phyloP scores from a whole-genome alignment of 2,329 filamentous ascomycete species.

The Eutypella sp. region DNA sequence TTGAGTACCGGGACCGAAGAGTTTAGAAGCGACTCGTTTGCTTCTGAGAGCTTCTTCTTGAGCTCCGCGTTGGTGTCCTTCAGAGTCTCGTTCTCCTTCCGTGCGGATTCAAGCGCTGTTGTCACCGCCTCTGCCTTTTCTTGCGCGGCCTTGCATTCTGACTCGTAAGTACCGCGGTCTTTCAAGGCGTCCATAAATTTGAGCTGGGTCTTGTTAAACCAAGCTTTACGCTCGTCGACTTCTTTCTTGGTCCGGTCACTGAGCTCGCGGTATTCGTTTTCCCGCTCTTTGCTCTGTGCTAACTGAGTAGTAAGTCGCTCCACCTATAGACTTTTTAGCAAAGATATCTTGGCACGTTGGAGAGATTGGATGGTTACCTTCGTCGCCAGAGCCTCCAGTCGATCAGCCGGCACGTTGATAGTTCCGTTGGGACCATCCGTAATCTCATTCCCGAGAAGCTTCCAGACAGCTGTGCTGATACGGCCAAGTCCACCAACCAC shows the following conservation, averaged over 20 bases:
- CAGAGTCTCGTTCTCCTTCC: slow-evolving; percentile 32
- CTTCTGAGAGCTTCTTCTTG: slow-evolving; percentile 32
- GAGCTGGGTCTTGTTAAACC: slow-evolving; percentile 39
- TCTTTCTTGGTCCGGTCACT: slow-evolving; percentile 41
- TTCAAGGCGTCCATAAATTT: slow-evolving; percentile 40
- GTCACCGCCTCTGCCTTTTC: slow-evolving; percentile 30
- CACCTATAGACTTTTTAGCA: slow-evolving; percentile 25
- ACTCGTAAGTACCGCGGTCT: slow-evolving; percentile 33
- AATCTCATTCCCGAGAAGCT: slow-evolving; percentile 20
- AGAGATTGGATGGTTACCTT: slow-evolving; percentile 19
- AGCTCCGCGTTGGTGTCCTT: slow-evolving; percentile 33
- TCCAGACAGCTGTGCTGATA: slow-evolving; percentile 27
- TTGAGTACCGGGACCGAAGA: slow-evolving; percentile 34
- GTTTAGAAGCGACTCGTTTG: slow-evolving; percentile 27
- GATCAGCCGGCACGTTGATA: slow-evolving; percentile 23
- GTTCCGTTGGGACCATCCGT: slow-evolving; percentile 17
- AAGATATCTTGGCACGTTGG: not conserved
- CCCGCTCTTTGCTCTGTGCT: slow-evolving; percentile 26
- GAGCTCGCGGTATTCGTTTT: slow-evolving; percentile 34
- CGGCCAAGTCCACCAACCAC: slow-evolving; percentile 20
- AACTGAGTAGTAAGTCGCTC: slow-evolving; percentile 31
- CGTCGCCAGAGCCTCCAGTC: slow-evolving; percentile 25
- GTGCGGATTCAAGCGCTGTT: slow-evolving; percentile 32
- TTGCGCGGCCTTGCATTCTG: slow-evolving; percentile 34
- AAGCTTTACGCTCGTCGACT: slow-evolving; percentile 40